These are phyloP conservation scores for Hypoxylon crocopeplum DNA, from an alignment of 495 filamentous ascomycete species.

Conservation along the genomic window DNA sequence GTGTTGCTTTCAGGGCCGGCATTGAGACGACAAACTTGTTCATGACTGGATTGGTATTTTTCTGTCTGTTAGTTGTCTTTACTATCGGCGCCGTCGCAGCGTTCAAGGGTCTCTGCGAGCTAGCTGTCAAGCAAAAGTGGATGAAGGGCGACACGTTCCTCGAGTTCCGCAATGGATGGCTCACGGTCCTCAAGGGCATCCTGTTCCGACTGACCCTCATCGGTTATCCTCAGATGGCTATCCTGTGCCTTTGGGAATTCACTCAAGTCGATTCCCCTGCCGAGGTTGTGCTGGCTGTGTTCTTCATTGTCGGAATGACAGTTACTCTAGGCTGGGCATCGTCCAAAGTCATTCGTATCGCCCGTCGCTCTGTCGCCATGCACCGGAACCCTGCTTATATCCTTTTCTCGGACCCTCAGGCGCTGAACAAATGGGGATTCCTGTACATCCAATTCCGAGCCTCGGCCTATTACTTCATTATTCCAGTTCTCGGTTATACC, in stretches of 20 bases:
- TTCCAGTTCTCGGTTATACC: constrained; percentile 79
- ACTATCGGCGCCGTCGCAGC: constrained; percentile 74
- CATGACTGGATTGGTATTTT: constrained; percentile 89
- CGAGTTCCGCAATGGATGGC: constrained; percentile 92
- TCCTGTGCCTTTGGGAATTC: constrained; percentile 94
- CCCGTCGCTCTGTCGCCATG: constrained; percentile 84
- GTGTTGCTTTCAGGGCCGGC: constrained; percentile 82
- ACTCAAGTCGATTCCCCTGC: constrained; percentile 85
- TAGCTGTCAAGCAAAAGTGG: constrained; percentile 71
- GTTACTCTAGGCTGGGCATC: constrained; percentile 85
- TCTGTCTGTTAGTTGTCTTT: constrained; percentile 77
- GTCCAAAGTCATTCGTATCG: constrained; percentile 87
- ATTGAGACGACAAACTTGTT: constrained; percentile 96
- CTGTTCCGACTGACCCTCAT: constrained; percentile 91
- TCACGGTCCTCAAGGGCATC: constrained; percentile 82
- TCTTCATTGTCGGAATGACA: constrained; percentile 86
- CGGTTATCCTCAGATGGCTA: constrained; percentile 90
- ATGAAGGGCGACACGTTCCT: constrained; percentile 89
- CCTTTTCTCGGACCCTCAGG: constrained; percentile 90
- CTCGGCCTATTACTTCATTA: constrained; percentile 95
- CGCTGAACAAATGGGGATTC: constrained; percentile 98
- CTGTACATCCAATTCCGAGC: constrained; percentile 97
- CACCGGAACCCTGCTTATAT: constrained; percentile 98
- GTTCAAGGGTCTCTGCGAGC: constrained; percentile 83
- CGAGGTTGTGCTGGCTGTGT: constrained; percentile 85